Evolutionary conservation across 2,329 filamentous ascomycete genomes (phyloP), one percentile per base, ranked within the genome.

Genomic region (Colletotrichum euphorbiae): DNA sequence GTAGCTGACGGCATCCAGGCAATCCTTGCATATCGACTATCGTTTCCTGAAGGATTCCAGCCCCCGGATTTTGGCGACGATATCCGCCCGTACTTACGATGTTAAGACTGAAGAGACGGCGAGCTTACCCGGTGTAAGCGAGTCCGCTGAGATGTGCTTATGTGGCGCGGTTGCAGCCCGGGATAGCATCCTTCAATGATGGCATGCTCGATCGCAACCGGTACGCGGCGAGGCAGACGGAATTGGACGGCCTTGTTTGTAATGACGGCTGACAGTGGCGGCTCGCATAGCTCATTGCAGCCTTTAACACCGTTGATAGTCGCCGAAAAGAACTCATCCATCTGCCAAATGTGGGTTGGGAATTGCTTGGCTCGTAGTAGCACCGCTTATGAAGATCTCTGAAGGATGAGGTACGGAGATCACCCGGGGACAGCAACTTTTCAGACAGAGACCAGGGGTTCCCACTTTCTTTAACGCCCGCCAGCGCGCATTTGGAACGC

Each of bases 361-460:
- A 7, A 6, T 2, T 2, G 1, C 6, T 28, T 28, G 28, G 28
- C 28, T 28, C 28, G 28, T 28, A 7, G 7, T 6, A 28, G 28
- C 28, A 2, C 24, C 7, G 40, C 19, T 21, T 4, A 36, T 59
- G 11, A 19, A 28, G 13, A 15, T 3, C 33, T 28, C 50, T 19
- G 50, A 19, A 46, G 12, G 21, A 24, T n/a, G 45, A 28, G 13
- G 19, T 31, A n/a, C n/a, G 24, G 55, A 46, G 6, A 12, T 28
- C 28, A n/a, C 15, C 11, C 17, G 43, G 3, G 6, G 4, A 6
- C 28, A 28, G 28, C 6, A 54, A 21, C 40, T 28, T 17, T 17
- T 4, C 12, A 56, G 38, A 59, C 33, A 42, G 17, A 36, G 17
- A 8, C 28, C 52, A 60, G 61, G 42, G 13, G 61, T 66, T 56